Base-by-base conservation (phyloP, 768 basidiomycete species). In the Amanita molliuscula region DNA sequence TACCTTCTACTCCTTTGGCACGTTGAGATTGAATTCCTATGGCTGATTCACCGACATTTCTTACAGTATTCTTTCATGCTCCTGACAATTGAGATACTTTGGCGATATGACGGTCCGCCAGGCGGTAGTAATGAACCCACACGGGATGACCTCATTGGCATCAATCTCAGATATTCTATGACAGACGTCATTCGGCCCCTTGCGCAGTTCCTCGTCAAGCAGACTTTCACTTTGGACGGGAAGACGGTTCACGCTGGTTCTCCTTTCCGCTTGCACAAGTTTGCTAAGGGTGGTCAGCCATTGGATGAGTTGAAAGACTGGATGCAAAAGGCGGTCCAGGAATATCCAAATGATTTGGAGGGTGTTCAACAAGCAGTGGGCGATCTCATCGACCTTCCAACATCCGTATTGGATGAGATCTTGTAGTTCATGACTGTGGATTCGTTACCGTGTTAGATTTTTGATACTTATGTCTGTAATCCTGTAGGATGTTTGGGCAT, bases 11-110 rank as follows among this genome's bases (percentile, higher is more conserved):
- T 44, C n/a, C 16, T 33, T 25, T 20, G 44, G 28, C 21, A 31
- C 28, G 6, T 23, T 20, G 18, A 18, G 15, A 29, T 16, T 7
- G 6, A 45, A 18, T 35, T 26, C 25, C 25, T 26, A 26, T 28
- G 3, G 7, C 28, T 28, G 28, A 28, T 28, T 28, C 28, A 8
- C 28, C 20, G 20, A 15, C n/a, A n/a, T n/a, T n/a, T n/a, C n/a
- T n/a, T n/a, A 16, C 20, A 46, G 44, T 46, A 46, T n/a, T 46
- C 44, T 35, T 46, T 31, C 44, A 6, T 33, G 10, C n/a, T 46
- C 28, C 18, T 46, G 44, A 31, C 44, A 9, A n/a, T 33, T 13
- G 44, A 46, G 8, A 46, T 29, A 4, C 44, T 46, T 31, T 46
- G 44, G 44, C 44, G 15, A 43, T n/a, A 15, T n/a, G 42, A 43